Evolutionary conservation across 495 filamentous ascomycete genomes (phyloP), one percentile per base, ranked within the genome.

Genomic region (Penicillium maclennaniae): DNA sequence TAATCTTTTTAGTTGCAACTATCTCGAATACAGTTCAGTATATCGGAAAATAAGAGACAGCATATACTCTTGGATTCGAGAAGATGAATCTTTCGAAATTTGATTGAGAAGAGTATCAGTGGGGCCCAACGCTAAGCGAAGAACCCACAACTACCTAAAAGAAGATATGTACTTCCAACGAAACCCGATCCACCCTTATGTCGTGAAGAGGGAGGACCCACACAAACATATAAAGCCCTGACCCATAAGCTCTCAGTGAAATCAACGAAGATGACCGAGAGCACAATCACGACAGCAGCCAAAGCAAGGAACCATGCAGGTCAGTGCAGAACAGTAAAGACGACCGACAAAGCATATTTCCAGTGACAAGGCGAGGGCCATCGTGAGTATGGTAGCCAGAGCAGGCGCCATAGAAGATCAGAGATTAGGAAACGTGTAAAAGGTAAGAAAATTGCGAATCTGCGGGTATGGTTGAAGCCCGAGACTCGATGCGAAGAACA

Each of bases 201-300:
- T 21, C 48, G 25, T 6, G 27, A 50, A 10, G 26, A 28, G 19
- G 28, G 27, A 17, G 39, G 41, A 43, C 38, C 28, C 48, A 43
- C 27, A 21, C 31, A 49, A 25, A 41, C 21, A 34, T 6, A 26
- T 39, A 37, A 45, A 50, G 25, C 19, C 26, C 38, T 14, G 42
- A 36, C 28, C 37, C 23, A 40, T 43, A 45, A 43, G 43, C 37
- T 55, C 64, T 58, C 62, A 71, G 68, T 71, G 49, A 55, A 59
- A 68, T 71, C 68, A 69, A 52, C 61, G 21, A 71, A 71, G 68
- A 69, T 60, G 67, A 71, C 68, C 53, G 53, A 63, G 63, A 63
- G 28, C 46, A 38, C 45, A 55, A 46, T 43, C 45, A 45, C n/a
- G n/a, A 40, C 17, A 21, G 34, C 17, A 46, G 21, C 16, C 41